Percentiles rank a stretch among this genome's conserved stretches.
Evolutionary conservation across 176 grass and related monocot genomes (phyloP).

Genomic region (Cenchrus purpureus): DNA sequence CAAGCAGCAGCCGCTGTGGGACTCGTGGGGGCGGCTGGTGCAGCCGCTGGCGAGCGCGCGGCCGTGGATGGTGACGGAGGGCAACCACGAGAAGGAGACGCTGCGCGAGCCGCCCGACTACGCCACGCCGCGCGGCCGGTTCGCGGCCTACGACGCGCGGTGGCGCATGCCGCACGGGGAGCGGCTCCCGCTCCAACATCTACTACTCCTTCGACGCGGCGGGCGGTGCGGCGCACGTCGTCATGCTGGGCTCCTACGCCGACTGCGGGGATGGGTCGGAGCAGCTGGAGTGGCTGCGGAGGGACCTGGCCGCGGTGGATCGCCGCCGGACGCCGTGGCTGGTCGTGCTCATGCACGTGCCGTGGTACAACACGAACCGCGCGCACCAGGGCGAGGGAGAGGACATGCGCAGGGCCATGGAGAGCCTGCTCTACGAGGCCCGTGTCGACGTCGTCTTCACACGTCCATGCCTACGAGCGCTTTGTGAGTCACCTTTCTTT

Average conservation of each 20-base stretch:
- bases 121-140: conserved; percentile 3
- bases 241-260: conserved; percentile 70
- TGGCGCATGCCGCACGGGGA: conserved; percentile 55
- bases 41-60: conserved; percentile 72
- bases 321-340: conserved; percentile 59
- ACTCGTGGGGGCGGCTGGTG: conserved; percentile 68
- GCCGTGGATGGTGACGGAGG: conserved; percentile 79
- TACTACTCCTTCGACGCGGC: conserved; percentile 71
- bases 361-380: conserved; percentile 79
- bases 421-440: conserved; percentile 53
- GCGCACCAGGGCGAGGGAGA: conserved; percentile 58
- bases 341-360: conserved; percentile 62
- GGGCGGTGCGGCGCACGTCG: conserved; percentile 47
- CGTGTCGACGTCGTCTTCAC: conserved; percentile 60
- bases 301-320: conserved; percentile 56
- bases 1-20: conserved; percentile 61
- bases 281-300: conserved; percentile 65
- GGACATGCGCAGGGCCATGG: conserved; percentile 58
- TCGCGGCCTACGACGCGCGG: conserved; percentile 58
- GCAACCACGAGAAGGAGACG: conserved; percentile 74
- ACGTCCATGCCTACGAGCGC: conserved; percentile 74
- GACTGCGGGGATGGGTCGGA: conserved; percentile 50
- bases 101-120: conserved; percentile 30
- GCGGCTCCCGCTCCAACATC: too few species aligned
- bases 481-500: conserved; percentile 29